Evolutionary conservation across 2,329 filamentous ascomycete genomes (phyloP).

Genomic region (Botrytis aclada): DNA sequence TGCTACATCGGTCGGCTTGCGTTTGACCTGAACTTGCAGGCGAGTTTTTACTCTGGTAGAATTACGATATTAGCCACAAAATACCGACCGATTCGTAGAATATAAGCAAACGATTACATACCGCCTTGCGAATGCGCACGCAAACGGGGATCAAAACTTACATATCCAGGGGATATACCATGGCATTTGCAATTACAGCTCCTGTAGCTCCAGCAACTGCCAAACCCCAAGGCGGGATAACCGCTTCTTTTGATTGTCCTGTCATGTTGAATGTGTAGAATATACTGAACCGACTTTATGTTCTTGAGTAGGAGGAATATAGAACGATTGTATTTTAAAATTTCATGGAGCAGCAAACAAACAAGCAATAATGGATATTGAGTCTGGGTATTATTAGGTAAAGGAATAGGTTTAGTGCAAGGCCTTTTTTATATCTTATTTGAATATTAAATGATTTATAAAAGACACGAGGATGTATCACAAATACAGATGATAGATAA

Average conservation of each 20-base stretch:
- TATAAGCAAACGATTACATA: slow-evolving; percentile 15
- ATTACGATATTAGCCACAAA: slow-evolving; percentile 3
- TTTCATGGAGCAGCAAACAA: slow-evolving; percentile 3
- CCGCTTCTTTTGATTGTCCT: slow-evolving; percentile 37
- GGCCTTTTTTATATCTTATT: background rate
- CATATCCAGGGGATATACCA: slow-evolving; percentile 97
- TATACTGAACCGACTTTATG: background rate
- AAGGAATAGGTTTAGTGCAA: background rate
- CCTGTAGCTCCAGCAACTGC: slow-evolving; percentile 90
- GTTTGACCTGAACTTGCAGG: slow-evolving; percentile 88
- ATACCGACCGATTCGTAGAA: slow-evolving; percentile 9
- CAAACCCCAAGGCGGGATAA: slow-evolving; percentile 84
- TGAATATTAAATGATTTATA: background rate
- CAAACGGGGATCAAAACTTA: slow-evolving; percentile 47
- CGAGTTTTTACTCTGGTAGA: slow-evolving; percentile 84
- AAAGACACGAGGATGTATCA: background rate
- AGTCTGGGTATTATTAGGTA: slow-evolving; percentile 7
- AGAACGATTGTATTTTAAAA: background rate
- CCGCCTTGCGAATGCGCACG: slow-evolving; percentile 12
- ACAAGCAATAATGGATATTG: slow-evolving; percentile 4
- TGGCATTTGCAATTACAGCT: slow-evolving; percentile 88
- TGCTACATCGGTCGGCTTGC: slow-evolving; percentile 45
- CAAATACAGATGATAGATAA: background rate
- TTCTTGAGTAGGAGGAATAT: background rate
- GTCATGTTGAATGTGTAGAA: slow-evolving; percentile 26